phyloP scores from a whole-genome alignment of 257 asterid species.

The Solanum paucissectum region DNA sequence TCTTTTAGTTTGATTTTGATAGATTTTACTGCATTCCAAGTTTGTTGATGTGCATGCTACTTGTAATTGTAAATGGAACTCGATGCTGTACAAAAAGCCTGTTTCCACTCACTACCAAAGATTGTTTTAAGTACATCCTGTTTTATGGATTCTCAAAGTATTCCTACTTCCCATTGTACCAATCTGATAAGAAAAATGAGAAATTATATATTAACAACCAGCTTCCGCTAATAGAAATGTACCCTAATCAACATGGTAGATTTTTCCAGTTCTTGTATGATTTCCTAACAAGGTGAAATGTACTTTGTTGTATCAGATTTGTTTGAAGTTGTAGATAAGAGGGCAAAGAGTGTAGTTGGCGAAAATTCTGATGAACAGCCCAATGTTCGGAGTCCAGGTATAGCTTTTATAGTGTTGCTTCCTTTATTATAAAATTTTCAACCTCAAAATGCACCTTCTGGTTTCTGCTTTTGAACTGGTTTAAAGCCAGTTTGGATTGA shows the following conservation, averaged over 20 bases:
- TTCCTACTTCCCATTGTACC: background rate
- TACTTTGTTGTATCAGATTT: slow-evolving; percentile 45
- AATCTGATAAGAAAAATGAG: background rate
- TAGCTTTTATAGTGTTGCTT: background rate
- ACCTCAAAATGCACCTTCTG: background rate
- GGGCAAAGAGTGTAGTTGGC: slow-evolving; percentile 88
- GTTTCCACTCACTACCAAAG: background rate
- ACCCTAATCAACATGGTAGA: background rate
- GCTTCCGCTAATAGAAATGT: background rate
- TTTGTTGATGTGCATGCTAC: background rate
- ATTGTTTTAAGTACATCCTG: background rate
- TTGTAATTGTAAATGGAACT: background rate
- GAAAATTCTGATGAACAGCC: slow-evolving; percentile 70
- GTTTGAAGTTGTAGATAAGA: slow-evolving; percentile 91
- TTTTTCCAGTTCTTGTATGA: background rate
- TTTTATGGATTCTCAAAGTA: background rate
- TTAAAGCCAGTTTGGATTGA: background rate
- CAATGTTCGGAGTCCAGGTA: slow-evolving; percentile 45
- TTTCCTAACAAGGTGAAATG: background rate
- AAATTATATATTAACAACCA: background rate
- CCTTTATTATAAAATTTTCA: background rate
- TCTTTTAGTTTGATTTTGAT: background rate
- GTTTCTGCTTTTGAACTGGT: background rate
- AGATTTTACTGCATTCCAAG: background rate
- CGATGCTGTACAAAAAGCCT: background rate